phyloP scores from a whole-genome alignment of 805 yeast genomes.

The Metschnikowia peoriensis region DNA sequence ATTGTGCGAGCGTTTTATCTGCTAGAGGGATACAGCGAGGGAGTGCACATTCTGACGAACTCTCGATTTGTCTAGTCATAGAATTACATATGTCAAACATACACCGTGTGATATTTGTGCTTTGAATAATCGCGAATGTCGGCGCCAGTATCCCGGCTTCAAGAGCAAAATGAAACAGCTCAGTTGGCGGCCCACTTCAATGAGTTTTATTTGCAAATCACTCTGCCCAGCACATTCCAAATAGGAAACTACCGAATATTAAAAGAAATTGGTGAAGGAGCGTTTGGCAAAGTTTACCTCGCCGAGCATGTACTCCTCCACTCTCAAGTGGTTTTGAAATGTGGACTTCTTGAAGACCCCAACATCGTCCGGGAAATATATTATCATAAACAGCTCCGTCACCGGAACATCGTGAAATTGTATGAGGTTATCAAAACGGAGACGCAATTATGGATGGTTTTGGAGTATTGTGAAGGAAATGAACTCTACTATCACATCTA shows the following conservation, averaged over 20 bases:
- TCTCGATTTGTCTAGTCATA: not conserved
- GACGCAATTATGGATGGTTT: slow-evolving; percentile 74
- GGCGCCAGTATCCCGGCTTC: slow-evolving; percentile 12
- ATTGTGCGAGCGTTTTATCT: not conserved
- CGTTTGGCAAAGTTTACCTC: slow-evolving; percentile 88
- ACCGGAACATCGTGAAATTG: slow-evolving; percentile 77
- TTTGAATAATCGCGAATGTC: slow-evolving; percentile 11
- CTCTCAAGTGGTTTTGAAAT: slow-evolving; percentile 76
- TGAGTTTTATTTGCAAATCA: slow-evolving; percentile 46
- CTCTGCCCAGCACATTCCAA: slow-evolving; percentile 50
- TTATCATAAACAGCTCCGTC: slow-evolving; percentile 80
- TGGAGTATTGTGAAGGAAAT: slow-evolving; percentile 85
- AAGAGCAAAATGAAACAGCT: slow-evolving; percentile 44
- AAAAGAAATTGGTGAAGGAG: slow-evolving; percentile 82
- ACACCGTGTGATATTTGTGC: not conserved
- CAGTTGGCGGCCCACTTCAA: slow-evolving; percentile 65
- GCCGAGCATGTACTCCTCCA: slow-evolving; percentile 77
- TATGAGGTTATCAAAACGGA: slow-evolving; percentile 87
- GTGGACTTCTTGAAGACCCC: slow-evolving; percentile 74
- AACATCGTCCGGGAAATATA: slow-evolving; percentile 88
- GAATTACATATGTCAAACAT: not conserved
- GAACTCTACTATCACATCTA: slow-evolving; percentile 71
- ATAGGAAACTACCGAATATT: slow-evolving; percentile 80
- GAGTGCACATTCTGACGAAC: slow-evolving; percentile 7
- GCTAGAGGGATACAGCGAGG: not conserved